A percentile compares a stretch with the other conserved stretches of the same genome.
phyloP scores from a whole-genome alignment of 352 stramenopile genomes.

The Phytophthora ohioensis region DNA sequence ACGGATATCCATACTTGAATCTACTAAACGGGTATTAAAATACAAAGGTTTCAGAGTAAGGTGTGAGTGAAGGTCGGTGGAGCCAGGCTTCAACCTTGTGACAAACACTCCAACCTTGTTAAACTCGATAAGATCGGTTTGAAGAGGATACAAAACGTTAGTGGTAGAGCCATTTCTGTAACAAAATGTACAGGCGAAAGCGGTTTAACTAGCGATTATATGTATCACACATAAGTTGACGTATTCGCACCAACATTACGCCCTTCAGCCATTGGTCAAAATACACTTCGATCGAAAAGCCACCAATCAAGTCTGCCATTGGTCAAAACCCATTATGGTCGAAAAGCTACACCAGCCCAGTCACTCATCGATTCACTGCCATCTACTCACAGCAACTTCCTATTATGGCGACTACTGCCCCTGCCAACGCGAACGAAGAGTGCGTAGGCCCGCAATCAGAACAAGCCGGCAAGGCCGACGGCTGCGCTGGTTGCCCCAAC shows the following conservation, averaged over 20 bases:
- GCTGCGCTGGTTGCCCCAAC: slow-evolving; percentile 98
- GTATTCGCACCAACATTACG: slow-evolving; percentile 28
- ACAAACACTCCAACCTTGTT: no score
- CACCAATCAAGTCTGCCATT: no score
- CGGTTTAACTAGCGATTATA: background rate
- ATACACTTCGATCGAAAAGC: background rate
- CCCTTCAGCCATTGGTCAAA: slow-evolving; percentile 15
- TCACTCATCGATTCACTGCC: slow-evolving; percentile 24
- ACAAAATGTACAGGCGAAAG: background rate
- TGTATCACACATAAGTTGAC: slow-evolving; percentile 4
- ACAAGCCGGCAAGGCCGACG: slow-evolving; percentile 93
- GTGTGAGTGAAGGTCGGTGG: no score
- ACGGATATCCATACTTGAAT: no score
- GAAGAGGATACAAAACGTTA: background rate
- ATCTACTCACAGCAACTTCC: slow-evolving; percentile 1
- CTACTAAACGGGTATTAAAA: no score
- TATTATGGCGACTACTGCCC: slow-evolving; percentile 51
- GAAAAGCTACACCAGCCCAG: background rate
- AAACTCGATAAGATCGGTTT: no score
- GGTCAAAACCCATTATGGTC: no score
- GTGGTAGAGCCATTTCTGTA: background rate
- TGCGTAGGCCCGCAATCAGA: slow-evolving; percentile 97
- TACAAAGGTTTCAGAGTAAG: no score
- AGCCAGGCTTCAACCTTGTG: no score
- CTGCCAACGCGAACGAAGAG: slow-evolving; percentile 80